Evolutionary conservation across 805 yeast species (phyloP).

Genomic region (Metschnikowia borealis): DNA sequence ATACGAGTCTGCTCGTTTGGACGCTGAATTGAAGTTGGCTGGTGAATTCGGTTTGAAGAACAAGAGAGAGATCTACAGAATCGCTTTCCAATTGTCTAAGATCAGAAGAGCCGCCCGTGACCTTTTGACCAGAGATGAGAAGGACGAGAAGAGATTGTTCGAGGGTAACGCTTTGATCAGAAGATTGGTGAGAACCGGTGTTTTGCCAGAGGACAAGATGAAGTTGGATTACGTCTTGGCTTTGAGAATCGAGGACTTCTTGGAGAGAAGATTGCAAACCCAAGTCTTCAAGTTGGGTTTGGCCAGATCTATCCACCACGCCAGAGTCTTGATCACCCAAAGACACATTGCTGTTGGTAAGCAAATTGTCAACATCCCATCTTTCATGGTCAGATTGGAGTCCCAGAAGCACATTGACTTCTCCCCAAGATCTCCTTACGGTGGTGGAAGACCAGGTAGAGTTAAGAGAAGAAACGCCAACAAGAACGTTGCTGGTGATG

Average conservation of each 20-base stretch:
- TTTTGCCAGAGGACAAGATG: slow-evolving; percentile 98
- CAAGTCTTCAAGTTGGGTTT: slow-evolving; percentile 99
- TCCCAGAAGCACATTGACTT: slow-evolving; percentile 99
- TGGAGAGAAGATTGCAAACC: slow-evolving; percentile 99
- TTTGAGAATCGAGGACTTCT: slow-evolving; percentile 96
- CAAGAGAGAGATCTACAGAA: slow-evolving; percentile 99
- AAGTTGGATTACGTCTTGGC: slow-evolving; percentile 99
- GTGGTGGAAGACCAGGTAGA: slow-evolving; percentile 99
- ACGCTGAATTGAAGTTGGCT: slow-evolving; percentile 97
- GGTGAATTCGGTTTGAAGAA: slow-evolving; percentile 99
- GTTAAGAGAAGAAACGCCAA: slow-evolving; percentile 88
- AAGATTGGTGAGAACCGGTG: slow-evolving; percentile 98
- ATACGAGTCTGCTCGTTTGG: slow-evolving; percentile 99
- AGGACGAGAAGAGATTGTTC: slow-evolving; percentile 99
- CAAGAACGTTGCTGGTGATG: slow-evolving; percentile 52
- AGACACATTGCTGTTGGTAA: slow-evolving; percentile 99
- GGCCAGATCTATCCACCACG: slow-evolving; percentile 99
- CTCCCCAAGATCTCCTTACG: slow-evolving; percentile 98
- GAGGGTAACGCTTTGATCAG: slow-evolving; percentile 99
- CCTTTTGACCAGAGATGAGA: slow-evolving; percentile 98
- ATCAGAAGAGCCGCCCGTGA: slow-evolving; percentile 99
- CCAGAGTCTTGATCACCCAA: slow-evolving; percentile 97
- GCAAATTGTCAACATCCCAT: slow-evolving; percentile 98
- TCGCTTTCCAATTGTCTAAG: slow-evolving; percentile 98
- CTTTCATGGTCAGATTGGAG: slow-evolving; percentile 99